These are phyloP conservation scores for Eimeria maxima DNA, from an alignment of 169 alveolate species.

Conservation along the genomic window DNA sequence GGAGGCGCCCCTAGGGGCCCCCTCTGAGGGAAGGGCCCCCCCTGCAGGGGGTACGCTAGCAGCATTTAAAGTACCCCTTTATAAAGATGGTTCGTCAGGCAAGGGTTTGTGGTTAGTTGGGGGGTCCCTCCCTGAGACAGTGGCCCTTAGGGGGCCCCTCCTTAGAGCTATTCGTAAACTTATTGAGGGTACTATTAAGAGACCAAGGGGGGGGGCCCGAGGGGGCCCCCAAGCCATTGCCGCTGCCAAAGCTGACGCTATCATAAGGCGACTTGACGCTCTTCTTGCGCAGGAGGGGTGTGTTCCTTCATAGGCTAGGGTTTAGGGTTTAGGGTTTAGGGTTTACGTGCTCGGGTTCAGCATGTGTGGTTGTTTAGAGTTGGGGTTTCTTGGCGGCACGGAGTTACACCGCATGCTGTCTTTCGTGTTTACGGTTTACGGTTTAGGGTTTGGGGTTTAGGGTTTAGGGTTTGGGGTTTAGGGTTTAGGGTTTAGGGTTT, in stretches of 20 bases:
- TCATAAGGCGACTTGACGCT: background rate
- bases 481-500: background rate
- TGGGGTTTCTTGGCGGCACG: no score
- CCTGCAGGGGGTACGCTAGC: background rate
- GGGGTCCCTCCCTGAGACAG: slow-evolving; percentile 41
- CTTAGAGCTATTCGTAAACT: background rate
- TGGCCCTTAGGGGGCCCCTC: slow-evolving; percentile 18
- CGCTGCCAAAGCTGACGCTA: slow-evolving; percentile 1
- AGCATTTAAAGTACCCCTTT: slow-evolving; percentile 10
- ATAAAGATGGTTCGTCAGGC: background rate
- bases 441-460: no score
- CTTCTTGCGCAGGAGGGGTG: slow-evolving; percentile 30
- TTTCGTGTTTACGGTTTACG: background rate
- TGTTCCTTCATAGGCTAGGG: no score
- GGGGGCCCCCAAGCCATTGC: background rate
- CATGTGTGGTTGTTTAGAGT: no score
- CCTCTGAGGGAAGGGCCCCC: no score
- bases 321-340: no score
- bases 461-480: background rate
- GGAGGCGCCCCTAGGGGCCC: no score
- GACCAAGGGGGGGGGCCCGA: background rate
- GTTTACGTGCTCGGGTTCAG: no score
- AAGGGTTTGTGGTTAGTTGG: slow-evolving; percentile 32
- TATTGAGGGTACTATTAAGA: background rate
- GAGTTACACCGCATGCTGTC: no score